Evolutionary conservation across 2,329 filamentous ascomycete genomes (phyloP).

Genomic region (Phyllosticta citrichinensis): DNA sequence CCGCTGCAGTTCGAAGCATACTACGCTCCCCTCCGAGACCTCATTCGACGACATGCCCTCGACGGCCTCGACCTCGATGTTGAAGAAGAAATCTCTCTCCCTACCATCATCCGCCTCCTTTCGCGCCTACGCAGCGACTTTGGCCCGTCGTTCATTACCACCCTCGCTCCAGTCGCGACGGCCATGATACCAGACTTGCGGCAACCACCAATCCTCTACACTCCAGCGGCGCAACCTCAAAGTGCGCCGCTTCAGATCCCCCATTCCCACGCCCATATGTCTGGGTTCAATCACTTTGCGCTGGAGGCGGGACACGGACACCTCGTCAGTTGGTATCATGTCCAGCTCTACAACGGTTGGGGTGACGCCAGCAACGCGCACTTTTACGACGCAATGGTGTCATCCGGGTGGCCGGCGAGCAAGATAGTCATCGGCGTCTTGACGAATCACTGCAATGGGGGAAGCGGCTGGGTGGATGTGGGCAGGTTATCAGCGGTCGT

Average conservation of each 20-base stretch:
- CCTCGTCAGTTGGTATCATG: slow-evolving; percentile 75
- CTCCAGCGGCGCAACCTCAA: slow-evolving; percentile 17
- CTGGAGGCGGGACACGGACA: slow-evolving; percentile 46
- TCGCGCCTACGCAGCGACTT: slow-evolving; percentile 50
- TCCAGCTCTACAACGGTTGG: slow-evolving; percentile 91
- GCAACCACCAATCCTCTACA: slow-evolving; percentile 15
- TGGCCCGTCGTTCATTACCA: slow-evolving; percentile 61
- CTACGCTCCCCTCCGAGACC: slow-evolving; percentile 57
- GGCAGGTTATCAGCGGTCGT: slow-evolving; percentile 49
- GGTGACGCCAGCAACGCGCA: slow-evolving; percentile 49
- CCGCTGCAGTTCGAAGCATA: slow-evolving; percentile 55
- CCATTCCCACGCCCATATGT: slow-evolving; percentile 48
- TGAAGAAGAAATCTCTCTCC: slow-evolving; percentile 64
- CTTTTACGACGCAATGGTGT: slow-evolving; percentile 45
- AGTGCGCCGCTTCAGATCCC: slow-evolving; percentile 25
- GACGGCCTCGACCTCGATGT: slow-evolving; percentile 32
- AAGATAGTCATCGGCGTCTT: slow-evolving; percentile 74
- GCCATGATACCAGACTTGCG: slow-evolving; percentile 48
- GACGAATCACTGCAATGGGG: slow-evolving; percentile 66
- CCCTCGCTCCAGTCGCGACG: slow-evolving; percentile 71
- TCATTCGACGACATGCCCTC: slow-evolving; percentile 48
- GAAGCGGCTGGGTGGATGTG: slow-evolving; percentile 47
- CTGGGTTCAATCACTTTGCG: slow-evolving; percentile 69
- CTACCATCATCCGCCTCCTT: slow-evolving; percentile 47
- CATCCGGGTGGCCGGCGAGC: slow-evolving; percentile 58